Base-by-base conservation (phyloP, 495 filamentous ascomycete species). In the Daldinia concentrica region DNA sequence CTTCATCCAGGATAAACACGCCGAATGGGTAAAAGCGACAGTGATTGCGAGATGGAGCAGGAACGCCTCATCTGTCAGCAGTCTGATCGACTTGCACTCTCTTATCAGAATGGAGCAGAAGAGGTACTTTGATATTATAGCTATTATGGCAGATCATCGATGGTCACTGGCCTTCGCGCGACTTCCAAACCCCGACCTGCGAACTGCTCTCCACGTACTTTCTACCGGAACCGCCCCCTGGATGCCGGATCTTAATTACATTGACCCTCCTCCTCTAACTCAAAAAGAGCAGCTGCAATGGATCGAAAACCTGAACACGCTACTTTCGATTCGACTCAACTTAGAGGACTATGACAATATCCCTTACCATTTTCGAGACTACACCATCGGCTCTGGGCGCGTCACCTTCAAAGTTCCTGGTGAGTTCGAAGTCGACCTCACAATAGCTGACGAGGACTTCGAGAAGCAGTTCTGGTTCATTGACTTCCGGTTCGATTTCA, bases 391-490 rank as follows among this genome's bases (percentile, higher is more conserved):
- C 58, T 88, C 90, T 67, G 95, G 96, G 5, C 87, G 93, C 34
- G 94, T 90, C 14, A 98, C 94, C 0, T 99, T 98, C 77, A 86
- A 82, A 32, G 90, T 98, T 6, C 81, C 86, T 27, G 87, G 86
- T 50, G 95, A 98, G 74, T 99, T 97, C 76, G 96, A 99, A 77
- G 86, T 97, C 24, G 95, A 98, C 73, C 87, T 98, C 64, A 92
- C 91, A 0, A 90, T 98, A 63, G 91, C 90, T 0, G 89, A 93
- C 68, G 94, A 97, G 74, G 89, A 94, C 58, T 87, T 88, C 14
- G 80, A 85, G 30, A 91, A 89, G 8, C 95, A 94, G 76, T 93
- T 97, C 75, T 97, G 89, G 80, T 97, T 98, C 74, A 90, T 98
- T 67, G 94, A 98, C 74, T 91, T 97, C 68, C 88, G 94, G 58